phyloP scores from a whole-genome alignment of 2,329 filamentous ascomycete species.

The Ilyonectria mors-panacis region DNA sequence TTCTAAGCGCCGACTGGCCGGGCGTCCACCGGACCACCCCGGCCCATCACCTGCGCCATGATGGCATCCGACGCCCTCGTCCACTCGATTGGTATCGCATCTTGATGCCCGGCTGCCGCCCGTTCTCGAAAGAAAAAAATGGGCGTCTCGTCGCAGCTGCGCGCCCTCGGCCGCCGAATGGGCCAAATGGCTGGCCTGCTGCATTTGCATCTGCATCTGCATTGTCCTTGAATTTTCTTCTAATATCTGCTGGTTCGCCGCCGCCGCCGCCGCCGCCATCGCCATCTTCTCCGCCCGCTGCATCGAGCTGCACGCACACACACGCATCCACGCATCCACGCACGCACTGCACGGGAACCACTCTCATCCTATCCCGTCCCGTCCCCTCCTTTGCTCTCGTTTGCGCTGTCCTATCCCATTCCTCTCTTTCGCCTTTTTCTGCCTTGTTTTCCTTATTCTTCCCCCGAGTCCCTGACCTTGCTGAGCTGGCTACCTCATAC shows the following conservation, averaged over 20 bases:
- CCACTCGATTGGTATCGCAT: constrained; percentile 43
- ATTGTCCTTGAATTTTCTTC: constrained; percentile 11
- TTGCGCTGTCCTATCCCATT: constrained; percentile 3
- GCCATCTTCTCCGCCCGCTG: constrained; percentile 7
- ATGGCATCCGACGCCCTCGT: constrained; percentile 45
- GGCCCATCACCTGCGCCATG: constrained; percentile 53
- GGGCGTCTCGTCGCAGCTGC: constrained; percentile 19
- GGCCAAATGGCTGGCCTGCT: constrained; percentile 13
- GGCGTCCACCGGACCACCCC: constrained; percentile 44
- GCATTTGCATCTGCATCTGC: constrained; percentile 29
- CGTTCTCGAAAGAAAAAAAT: constrained; percentile 28
- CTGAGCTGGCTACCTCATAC: constrained; percentile 26
- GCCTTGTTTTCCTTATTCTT: constrained; percentile 22
- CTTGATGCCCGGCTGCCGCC: constrained; percentile 39
- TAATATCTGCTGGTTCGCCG: constrained; percentile 24
- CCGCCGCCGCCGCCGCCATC: constrained; percentile 2
- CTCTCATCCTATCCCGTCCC: constrained; percentile 27
- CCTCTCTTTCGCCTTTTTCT: constrained; percentile 18
- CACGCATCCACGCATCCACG: constrained; percentile 17
- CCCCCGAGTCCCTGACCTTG: constrained; percentile 1
- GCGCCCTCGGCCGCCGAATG: constrained; percentile 21
- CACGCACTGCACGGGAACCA: constrained; percentile 22
- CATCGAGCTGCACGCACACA: constrained; percentile 3
- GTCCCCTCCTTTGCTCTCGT: constrained; percentile 33
- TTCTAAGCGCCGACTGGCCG: constrained; percentile 56